phyloP scores from a whole-genome alignment of 345 rosid species.

The Aethionema arabicum region DNA sequence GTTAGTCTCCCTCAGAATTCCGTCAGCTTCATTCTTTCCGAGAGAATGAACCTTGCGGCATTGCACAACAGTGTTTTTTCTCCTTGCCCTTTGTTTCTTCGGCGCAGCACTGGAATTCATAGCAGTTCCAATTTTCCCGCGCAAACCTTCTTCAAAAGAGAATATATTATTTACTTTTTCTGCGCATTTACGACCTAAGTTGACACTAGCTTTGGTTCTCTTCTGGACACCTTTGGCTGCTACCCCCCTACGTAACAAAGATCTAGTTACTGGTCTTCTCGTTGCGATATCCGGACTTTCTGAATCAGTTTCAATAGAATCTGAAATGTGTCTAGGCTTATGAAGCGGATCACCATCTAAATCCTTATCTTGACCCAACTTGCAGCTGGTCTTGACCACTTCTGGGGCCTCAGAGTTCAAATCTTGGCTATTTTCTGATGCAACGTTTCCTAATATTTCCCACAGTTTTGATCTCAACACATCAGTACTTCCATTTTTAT shows the following conservation, averaged over 20 bases:
- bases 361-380: slow-evolving; percentile 36
- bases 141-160: slow-evolving; percentile 53
- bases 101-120: slow-evolving; percentile 38
- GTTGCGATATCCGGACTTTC: slow-evolving; percentile 51
- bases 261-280: slow-evolving; percentile 61
- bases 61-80: slow-evolving; percentile 37
- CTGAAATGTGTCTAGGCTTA: slow-evolving; percentile 58
- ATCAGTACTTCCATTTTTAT: slow-evolving; percentile 49
- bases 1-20: slow-evolving; percentile 39
- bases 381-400: slow-evolving; percentile 37
- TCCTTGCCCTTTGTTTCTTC: slow-evolving; percentile 41
- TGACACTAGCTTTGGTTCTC: slow-evolving; percentile 39
- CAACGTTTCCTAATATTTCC: slow-evolving; percentile 68
- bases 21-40: slow-evolving; percentile 40
- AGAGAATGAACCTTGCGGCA: slow-evolving; percentile 46
- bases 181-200: slow-evolving; percentile 40
- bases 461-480: slow-evolving; percentile 70
- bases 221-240: slow-evolving; percentile 34
- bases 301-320: slow-evolving; percentile 78
- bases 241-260: slow-evolving; percentile 51
- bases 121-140: slow-evolving; percentile 37
- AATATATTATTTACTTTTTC: slow-evolving; percentile 43
- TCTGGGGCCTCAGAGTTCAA: slow-evolving; percentile 45
- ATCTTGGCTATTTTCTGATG: slow-evolving; percentile 59
- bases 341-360: slow-evolving; percentile 33